A percentile compares a stretch with the other conserved stretches of the same genome.
phyloP scores from a whole-genome alignment of 2,329 filamentous ascomycete species.

The Chaetomium strumarium region DNA sequence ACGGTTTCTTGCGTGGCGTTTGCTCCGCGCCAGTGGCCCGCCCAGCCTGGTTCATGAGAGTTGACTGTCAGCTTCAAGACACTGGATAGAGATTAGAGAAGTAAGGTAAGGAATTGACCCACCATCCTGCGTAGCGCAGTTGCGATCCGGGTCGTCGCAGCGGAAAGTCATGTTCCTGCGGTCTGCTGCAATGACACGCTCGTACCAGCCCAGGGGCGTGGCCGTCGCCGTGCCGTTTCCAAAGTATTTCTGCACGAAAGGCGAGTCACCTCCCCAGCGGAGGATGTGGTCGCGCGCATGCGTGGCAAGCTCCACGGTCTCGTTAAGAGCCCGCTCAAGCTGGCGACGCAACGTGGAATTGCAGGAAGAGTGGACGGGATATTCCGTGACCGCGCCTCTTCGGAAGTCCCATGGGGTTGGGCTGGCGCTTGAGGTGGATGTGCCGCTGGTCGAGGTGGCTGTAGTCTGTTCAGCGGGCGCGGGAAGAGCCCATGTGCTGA shows the following conservation, averaged over 20 bases:
- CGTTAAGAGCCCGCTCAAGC: conserved; percentile 50
- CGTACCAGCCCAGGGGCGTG: conserved; percentile 56
- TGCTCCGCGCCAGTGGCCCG: conserved; percentile 60
- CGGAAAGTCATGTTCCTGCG: conserved; percentile 55
- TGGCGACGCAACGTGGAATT: conserved; percentile 55
- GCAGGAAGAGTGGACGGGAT: conserved; percentile 58
- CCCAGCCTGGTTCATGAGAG: conserved; percentile 45
- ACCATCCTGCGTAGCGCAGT: conserved; percentile 49
- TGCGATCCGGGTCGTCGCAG: conserved; percentile 62
- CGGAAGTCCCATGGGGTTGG: conserved; percentile 16
- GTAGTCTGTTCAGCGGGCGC: neutral
- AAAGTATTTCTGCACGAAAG: conserved; percentile 61
- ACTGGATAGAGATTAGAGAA: too few relatives aligned
- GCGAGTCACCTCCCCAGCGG: conserved; percentile 50
- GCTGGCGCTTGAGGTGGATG: neutral
- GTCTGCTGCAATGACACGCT: conserved; percentile 53
- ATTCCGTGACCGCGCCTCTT: conserved; percentile 24
- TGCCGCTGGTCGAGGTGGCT: neutral
- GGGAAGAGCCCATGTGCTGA: neutral
- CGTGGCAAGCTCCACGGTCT: conserved; percentile 50
- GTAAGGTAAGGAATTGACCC: conserved; percentile 14
- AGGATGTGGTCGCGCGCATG: conserved; percentile 60
- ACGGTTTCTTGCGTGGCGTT: conserved; percentile 64
- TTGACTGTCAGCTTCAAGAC: too few relatives aligned
- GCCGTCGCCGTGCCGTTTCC: conserved; percentile 53